Evolutionary conservation across 257 asterid species (phyloP).

Genomic region (Prunella vulgaris): DNA sequence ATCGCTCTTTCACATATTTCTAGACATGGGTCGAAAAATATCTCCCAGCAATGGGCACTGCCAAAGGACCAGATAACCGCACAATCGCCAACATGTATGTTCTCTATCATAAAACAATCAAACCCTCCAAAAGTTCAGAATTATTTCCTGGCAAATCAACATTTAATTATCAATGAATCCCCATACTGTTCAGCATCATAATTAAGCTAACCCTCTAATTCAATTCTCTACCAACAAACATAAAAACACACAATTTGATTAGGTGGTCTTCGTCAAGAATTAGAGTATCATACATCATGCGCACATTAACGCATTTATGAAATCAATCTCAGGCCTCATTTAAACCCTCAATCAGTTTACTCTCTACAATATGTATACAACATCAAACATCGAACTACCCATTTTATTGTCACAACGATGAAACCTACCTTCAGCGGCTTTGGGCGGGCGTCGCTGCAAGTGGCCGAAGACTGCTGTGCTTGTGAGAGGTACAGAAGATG

Average conservation of each 20-base stretch:
- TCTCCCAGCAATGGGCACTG: slow-evolving; percentile 57
- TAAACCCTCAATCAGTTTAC: neutral
- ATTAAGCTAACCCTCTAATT: neutral
- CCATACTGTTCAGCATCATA: too few relatives aligned
- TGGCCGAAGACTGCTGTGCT: slow-evolving; percentile 13
- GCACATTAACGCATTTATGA: neutral
- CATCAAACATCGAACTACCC: neutral
- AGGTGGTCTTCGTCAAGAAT: slow-evolving; percentile 2
- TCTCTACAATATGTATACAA: neutral
- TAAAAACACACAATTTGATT: neutral
- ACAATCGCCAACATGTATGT: too few relatives aligned
- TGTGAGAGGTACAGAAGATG: slow-evolving; percentile 34
- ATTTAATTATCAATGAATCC: neutral
- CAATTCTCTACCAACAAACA: neutral
- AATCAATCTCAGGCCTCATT: neutral
- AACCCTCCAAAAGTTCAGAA: slow-evolving; percentile 10
- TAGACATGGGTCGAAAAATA: slow-evolving; percentile 56
- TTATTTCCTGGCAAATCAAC: neutral
- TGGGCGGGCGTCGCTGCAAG: slow-evolving; percentile 23
- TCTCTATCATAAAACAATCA: slow-evolving; percentile 28
- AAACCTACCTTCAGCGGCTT: slow-evolving; percentile 39
- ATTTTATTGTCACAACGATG: neutral
- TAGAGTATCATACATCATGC: neutral
- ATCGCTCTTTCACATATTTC: slow-evolving; percentile 42
- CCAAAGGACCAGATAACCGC: slow-evolving; percentile 73